Evolutionary conservation across 179 eudicot species (phyloP), one percentile per base, ranked within the genome.

Genomic region (Silene noctiflora): DNA sequence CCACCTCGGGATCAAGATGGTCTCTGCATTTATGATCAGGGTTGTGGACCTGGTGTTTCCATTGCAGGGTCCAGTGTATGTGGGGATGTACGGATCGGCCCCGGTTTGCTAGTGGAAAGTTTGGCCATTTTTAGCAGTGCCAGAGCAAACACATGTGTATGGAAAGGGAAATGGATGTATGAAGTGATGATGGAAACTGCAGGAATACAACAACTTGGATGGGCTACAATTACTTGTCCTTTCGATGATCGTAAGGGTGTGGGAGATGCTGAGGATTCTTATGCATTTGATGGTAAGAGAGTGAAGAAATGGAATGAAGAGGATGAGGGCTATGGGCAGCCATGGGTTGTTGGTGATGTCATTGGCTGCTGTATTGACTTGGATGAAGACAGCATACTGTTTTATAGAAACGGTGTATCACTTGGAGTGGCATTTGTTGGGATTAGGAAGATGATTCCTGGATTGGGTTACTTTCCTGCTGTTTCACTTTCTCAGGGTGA

Each of bases 141-240:
- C 73, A 88, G 98, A 85, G 98, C 97, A 24, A 86, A 90, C 85
- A 81, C 88, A 21, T 94, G 97, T 80, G 91, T 92, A 13, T 94
- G 98, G 98, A 85, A 87, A 85, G 98, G 97, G 20, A 91, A 92
- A 81, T 94, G 98, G 98, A 94, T 94, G 98, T 94, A 90, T 77
- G 98, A 94, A 83, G 97, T 88, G 68, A 85, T 86, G 80, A 87
- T 94, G 31, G 98, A 92, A 86, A 92, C 98, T 72, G 86, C 90
- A 4, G 98, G 97, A 55, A 80, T 92, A 72, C 97, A 92, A 75
- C 98, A 94, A 85, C 90, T 94, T 85, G 98, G 98, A 66, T 94
- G 98, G 98, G 94, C 92, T 17, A 88, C 97, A 12, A 72, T 88
- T 75, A 88, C 89, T 67, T 90, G 97, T 76, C 96, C 94, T 19